Conservation (phyloP, 1,139 yeast species). For the Nakaseomyces uthaithaninus region DNA sequence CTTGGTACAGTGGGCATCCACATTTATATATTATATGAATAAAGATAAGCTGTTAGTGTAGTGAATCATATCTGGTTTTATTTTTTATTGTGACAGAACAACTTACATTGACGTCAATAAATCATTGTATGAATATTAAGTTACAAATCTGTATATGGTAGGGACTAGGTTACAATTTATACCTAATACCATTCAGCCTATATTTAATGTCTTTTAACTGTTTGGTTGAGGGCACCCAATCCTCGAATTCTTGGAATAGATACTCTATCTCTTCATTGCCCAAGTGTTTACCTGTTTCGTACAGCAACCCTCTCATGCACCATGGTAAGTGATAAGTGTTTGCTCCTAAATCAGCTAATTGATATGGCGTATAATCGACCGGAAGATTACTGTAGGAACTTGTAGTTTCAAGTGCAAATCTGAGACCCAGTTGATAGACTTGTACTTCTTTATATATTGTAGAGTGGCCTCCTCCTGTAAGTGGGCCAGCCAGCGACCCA, state of each 20-base stretch:
- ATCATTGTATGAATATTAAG: no score
- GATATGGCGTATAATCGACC: conserved; percentile 51
- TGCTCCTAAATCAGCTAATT: conserved; percentile 51
- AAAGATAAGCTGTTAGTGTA: no score
- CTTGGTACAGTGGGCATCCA: no score
- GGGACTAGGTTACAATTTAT: conserved; percentile 16
- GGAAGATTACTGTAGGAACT: conserved; percentile 42
- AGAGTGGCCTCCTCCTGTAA: conserved; percentile 94
- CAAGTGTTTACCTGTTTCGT: conserved; percentile 40
- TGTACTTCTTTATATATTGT: conserved; percentile 75
- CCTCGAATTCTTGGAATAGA: conserved; percentile 62
- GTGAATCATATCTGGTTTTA: no score
- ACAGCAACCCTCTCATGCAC: conserved; percentile 77
- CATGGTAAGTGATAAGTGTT: conserved; percentile 88
- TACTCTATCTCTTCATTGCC: conserved; percentile 49
- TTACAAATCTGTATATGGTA: no score
- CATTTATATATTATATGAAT: no score
- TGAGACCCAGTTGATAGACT: conserved; percentile 75
- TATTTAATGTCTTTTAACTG: conserved; percentile 74
- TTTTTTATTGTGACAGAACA: no score
- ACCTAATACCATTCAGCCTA: conserved; percentile 62
- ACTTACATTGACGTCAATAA: no score
- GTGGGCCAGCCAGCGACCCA: conserved; percentile 73
- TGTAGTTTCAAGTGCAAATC: conserved; percentile 68
- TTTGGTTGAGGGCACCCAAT: conserved; percentile 82